These are phyloP conservation scores for Thraustochytrium sp. DNA, from an alignment of 352 stramenopile genomes.

Conservation along the genomic window DNA sequence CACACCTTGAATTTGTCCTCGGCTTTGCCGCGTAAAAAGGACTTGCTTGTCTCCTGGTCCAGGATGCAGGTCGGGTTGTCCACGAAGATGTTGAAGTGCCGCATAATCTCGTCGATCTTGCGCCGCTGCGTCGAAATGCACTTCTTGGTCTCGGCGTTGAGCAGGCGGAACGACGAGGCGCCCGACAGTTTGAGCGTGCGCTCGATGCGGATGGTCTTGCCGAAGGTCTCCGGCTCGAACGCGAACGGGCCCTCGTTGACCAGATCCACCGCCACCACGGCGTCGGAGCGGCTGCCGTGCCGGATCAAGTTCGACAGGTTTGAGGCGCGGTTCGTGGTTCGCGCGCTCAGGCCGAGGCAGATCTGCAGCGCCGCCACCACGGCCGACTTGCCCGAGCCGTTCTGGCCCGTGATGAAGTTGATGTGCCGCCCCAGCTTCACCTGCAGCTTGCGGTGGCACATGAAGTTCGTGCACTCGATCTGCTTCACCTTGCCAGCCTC, in stretches of 20 bases:
- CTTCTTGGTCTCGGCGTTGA: slow-evolving; percentile 57
- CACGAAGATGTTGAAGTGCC: slow-evolving; percentile 79
- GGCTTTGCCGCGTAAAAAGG: slow-evolving; percentile 88
- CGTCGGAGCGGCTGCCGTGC: slow-evolving; percentile 72
- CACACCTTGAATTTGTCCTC: slow-evolving; percentile 96
- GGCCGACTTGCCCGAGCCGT: slow-evolving; percentile 81
- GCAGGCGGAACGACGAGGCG: background rate
- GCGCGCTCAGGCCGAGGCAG: slow-evolving; percentile 84
- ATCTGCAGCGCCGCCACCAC: slow-evolving; percentile 90
- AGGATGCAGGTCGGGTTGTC: slow-evolving; percentile 94
- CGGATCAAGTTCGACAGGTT: slow-evolving; percentile 92
- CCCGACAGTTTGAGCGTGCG: slow-evolving; percentile 69
- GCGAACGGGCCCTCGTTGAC: slow-evolving; percentile 81
- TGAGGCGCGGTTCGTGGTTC: slow-evolving; percentile 83
- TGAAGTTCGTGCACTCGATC: slow-evolving; percentile 49
- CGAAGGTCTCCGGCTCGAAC: slow-evolving; percentile 81
- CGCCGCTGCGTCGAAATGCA: slow-evolving; percentile 57
- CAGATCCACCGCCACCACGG: slow-evolving; percentile 84
- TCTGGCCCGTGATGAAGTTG: slow-evolving; percentile 86
- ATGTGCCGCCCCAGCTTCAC: slow-evolving; percentile 57
- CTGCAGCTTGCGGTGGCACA: slow-evolving; percentile 47
- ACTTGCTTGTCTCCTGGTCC: slow-evolving; percentile 95
- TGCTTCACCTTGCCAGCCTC: slow-evolving; percentile 43
- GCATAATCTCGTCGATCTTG: slow-evolving; percentile 82
- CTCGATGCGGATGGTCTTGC: slow-evolving; percentile 85